phyloP scores from a whole-genome alignment of 139 green algal genomes.

The Tetraselmis chui region DNA sequence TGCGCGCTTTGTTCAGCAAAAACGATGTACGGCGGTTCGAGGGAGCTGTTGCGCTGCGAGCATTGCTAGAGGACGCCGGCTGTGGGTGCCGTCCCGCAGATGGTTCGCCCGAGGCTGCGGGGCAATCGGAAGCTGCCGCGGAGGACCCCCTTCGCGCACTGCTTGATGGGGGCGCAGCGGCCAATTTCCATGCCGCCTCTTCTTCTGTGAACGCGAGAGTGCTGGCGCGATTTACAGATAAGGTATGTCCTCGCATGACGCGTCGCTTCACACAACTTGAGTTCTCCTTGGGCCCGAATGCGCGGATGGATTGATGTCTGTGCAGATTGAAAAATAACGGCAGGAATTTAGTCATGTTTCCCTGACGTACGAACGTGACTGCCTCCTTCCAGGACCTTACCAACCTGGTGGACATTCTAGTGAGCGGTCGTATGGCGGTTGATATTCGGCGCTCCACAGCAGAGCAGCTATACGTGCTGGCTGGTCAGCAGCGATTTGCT shows the following conservation, averaged over 20 bases:
- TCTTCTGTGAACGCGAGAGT: not conserved
- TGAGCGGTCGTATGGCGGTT: constrained; percentile 26
- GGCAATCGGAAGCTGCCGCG: not conserved
- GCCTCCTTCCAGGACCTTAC: constrained; percentile 35
- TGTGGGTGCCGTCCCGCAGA: constrained; percentile 3
- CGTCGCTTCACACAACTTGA: not conserved
- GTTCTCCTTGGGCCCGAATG: not conserved
- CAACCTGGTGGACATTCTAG: constrained; percentile 36
- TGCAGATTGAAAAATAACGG: not conserved
- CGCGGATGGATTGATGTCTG: not conserved
- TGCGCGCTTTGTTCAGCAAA: constrained; percentile 16
- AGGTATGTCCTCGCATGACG: not conserved
- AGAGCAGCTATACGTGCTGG: constrained; percentile 41
- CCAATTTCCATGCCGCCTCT: not conserved
- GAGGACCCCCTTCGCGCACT: constrained; percentile 27
- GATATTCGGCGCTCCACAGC: constrained; percentile 37
- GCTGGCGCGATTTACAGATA: not conserved
- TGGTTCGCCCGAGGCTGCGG: not conserved
- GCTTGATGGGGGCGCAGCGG: constrained; percentile 5
- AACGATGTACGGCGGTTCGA: constrained; percentile 1
- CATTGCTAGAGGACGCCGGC: constrained; percentile 6
- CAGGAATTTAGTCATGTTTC: not conserved
- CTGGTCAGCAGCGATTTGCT: constrained; percentile 23
- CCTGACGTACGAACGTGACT: constrained; percentile 1
- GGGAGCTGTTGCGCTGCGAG: constrained; percentile 12